Evolutionary conservation across 2,329 filamentous ascomycete species (phyloP).

Genomic region (Monascus ruber): DNA sequence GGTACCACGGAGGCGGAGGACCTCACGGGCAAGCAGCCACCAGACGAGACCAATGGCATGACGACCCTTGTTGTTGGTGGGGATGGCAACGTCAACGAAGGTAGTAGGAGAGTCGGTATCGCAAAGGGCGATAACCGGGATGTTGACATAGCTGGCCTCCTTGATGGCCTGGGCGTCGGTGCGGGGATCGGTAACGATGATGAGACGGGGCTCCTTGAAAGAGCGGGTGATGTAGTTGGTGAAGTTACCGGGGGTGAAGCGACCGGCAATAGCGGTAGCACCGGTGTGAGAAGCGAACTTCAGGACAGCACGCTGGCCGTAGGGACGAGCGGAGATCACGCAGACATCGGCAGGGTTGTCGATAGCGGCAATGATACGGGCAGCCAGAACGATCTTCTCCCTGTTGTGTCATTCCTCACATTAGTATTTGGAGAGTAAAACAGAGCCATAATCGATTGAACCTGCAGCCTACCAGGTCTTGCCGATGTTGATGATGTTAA

Average conservation of each 20-base stretch:
- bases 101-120: conserved; percentile 99
- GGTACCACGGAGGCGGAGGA: conserved; percentile 95
- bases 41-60: conserved; percentile 97
- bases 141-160: conserved; percentile 99
- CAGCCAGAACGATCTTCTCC: conserved; percentile 99
- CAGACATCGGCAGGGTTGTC: conserved; percentile 99
- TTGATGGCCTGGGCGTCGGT: conserved; percentile 99
- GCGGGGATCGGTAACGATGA: conserved; percentile 98
- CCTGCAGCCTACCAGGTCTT: conserved; percentile 79
- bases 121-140: conserved; percentile 97
- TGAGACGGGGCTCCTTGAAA: conserved; percentile 99
- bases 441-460: not conserved
- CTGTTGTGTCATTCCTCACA: conserved; percentile 35
- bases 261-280: conserved; percentile 94
- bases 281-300: conserved; percentile 99
- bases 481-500: conserved; percentile 99
- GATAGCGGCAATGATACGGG: conserved; percentile 95
- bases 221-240: conserved; percentile 99
- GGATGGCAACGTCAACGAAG: conserved; percentile 99
- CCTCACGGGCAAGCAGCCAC: conserved; percentile 99
- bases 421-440: not conserved
- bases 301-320: conserved; percentile 97
- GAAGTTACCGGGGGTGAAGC: conserved; percentile 99
- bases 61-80: conserved; percentile 99
- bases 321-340: conserved; percentile 98